These are phyloP conservation scores for Dendrobium huoshanense DNA, from an alignment of 106 monocot species.

Conservation along the genomic window DNA sequence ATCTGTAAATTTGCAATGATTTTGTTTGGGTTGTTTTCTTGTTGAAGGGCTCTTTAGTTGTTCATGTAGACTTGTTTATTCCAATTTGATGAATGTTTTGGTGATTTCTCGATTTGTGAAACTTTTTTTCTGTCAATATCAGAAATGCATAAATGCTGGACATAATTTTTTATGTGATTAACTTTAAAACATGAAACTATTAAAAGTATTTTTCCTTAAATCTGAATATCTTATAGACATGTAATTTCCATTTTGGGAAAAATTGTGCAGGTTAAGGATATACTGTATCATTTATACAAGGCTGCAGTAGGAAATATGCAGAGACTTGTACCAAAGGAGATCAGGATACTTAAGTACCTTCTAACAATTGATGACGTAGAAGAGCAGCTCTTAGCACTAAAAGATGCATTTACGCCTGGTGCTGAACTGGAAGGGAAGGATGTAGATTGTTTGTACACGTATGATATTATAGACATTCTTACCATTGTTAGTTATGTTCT, in stretches of 20 bases:
- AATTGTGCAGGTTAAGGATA: slow-evolving; percentile 68
- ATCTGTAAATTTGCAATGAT: no score
- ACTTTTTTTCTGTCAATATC: not conserved
- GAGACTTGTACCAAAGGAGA: slow-evolving; percentile 91
- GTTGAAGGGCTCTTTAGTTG: not conserved
- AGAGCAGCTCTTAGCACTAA: slow-evolving; percentile 51
- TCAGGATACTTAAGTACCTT: slow-evolving; percentile 86
- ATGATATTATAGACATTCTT: slow-evolving; percentile 10
- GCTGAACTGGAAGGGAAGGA: slow-evolving; percentile 75
- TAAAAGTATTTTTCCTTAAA: not conserved
- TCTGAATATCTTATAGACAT: not conserved
- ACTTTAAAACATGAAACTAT: not conserved
- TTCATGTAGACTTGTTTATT: not conserved
- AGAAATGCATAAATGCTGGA: not conserved
- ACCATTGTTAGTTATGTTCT: not conserved
- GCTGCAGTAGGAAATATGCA: slow-evolving; percentile 80
- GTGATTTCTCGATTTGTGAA: not conserved
- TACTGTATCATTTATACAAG: slow-evolving; percentile 82
- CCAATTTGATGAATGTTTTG: not conserved
- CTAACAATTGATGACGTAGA: slow-evolving; percentile 71
- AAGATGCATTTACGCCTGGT: slow-evolving; percentile 88
- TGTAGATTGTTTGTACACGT: slow-evolving; percentile 85
- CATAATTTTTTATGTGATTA: not conserved
- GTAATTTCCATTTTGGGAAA: not conserved
- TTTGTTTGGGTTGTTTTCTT: no score